Evolutionary conservation across 2,329 filamentous ascomycete species (phyloP), one percentile per base, ranked within the genome.

Genomic region (Ambrosiella beaveri): DNA sequence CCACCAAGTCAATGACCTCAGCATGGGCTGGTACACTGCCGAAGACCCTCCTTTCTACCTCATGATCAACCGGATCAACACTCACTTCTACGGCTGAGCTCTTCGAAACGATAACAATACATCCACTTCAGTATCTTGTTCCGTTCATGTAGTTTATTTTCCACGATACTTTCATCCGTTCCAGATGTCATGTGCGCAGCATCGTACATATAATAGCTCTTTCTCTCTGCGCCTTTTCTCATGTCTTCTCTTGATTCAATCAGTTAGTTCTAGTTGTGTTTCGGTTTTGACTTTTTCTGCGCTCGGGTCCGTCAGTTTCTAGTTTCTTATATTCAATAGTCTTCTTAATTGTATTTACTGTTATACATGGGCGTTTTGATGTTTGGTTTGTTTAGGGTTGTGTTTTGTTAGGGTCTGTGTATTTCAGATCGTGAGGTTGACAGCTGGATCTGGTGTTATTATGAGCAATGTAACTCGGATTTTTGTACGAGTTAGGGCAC

Each of bases 21-120:
- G 67, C 58, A 73, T 77, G 68, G 77, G 78, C 65, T 78, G 79
- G 69, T 84, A 80, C 80, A 80, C 75, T 64, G 73, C 70, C 62
- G 80, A 84, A 65, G 80, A 84, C 65, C 80, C 80, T 1, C 78
- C 74, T 62, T 69, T 82, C 56, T 71, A 76, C 57, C 70, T 73
- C 54, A 75, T 83, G 59, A 73, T 77, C 65, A 74, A 78, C 67
- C 84, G 80, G 80, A 68, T 83, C 56, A 73, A 75, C 58, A 71
- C 71, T 57, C 69, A 72, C 57, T 68, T 65, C 49, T 60, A 4
- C 27, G 3, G 27, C 5, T 27, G 27, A 27, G 27, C 27, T 27
- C 27, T 27, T 27, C 27, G 27, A 27, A 27, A 27, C 3, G 27
- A 27, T 3, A 19, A 19, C 27, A 27, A 27, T 27, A 27, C 27